Base-by-base conservation (phyloP, 1,284 basidiomycete genomes). In the Ceratobasidium sp. region DNA sequence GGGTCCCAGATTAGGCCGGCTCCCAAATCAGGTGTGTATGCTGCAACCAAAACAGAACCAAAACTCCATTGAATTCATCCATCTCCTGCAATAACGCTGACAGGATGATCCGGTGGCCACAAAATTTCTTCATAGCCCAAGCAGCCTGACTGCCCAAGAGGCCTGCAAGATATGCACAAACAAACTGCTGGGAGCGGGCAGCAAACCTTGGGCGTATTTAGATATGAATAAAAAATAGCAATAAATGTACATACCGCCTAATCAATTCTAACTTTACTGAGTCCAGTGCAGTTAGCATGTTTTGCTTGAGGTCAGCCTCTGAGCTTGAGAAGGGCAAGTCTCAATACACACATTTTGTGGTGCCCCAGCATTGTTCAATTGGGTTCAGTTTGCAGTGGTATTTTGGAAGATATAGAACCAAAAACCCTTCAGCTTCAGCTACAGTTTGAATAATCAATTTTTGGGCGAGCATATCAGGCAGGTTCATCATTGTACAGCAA, bases 351-450 rank as follows among this genome's bases (percentile, higher is more conserved):
- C 41, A 43, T 32, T 75, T 75, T 28, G 74, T 32, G 16, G 52
- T 41, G 4, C 72, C 53, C 39, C 61, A 62, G n/a, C 45, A 58
- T 55, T 67, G 61, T 43, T 73, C 55, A 23, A 73, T 73, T 16
- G 45, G 65, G 39, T 73, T 73, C 21, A 73, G 65, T 21, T 73
- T 41, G 34, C 72, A 75, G 43, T 75, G 74, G 34, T 64, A 75
- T 34, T 75, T 75, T 3, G 64, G 74, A 30, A 74, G 64, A 43
- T 74, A 73, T 8, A 75, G 32, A 14, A 59, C 43, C 9, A 30
- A 45, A 39, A 53, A 70, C 8, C 73, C 73, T 23, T 57, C 9
- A 10, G 46, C 34, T 32, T 61, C 36, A 26, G 70, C 59, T 16
- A 52, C 6, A 18, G 26, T 30, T 43, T 75, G 46, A 50, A 75